phyloP scores from a whole-genome alignment of 495 filamentous ascomycete genomes.

The Neurospora sp. region DNA sequence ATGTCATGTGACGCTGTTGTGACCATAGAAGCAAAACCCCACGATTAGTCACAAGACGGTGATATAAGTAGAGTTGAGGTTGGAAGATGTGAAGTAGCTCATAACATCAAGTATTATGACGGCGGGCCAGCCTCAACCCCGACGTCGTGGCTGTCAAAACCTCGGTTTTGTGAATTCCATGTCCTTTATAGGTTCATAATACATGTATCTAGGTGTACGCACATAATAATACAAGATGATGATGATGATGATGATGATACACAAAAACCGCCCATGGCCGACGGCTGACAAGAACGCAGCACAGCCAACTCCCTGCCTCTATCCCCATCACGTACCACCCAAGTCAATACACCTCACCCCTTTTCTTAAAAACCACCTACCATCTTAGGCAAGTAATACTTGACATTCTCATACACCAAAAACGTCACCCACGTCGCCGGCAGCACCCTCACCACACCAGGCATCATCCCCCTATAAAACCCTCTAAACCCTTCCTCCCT shows the following conservation, averaged over 20 bases:
- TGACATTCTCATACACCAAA: slow-evolving; percentile 91
- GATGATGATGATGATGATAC: neutral
- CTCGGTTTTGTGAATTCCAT: neutral
- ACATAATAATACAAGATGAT: neutral
- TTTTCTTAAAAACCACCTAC: neutral
- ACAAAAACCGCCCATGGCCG: neutral
- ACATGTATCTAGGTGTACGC: neutral
- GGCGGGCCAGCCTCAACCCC: neutral
- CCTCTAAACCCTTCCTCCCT: slow-evolving; percentile 65
- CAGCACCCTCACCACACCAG: slow-evolving; percentile 78
- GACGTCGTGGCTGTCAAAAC: too few relatives aligned
- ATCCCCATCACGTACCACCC: neutral
- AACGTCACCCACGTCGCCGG: slow-evolving; percentile 98
- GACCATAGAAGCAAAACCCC: too few relatives aligned
- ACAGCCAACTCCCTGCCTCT: neutral
- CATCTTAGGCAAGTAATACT: slow-evolving; percentile 49
- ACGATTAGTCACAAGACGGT: too few relatives aligned
- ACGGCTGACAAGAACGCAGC: neutral
- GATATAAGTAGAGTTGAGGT: too few relatives aligned
- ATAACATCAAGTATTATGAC: neutral
- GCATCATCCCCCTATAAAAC: slow-evolving; percentile 88
- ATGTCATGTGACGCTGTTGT: too few relatives aligned
- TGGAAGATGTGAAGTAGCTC: neutral
- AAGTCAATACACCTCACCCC: neutral
- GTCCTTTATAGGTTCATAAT: neutral